Evolutionary conservation across 2,329 filamentous ascomycete species (phyloP).

Genomic region (Purpureocillium takamizusanense): DNA sequence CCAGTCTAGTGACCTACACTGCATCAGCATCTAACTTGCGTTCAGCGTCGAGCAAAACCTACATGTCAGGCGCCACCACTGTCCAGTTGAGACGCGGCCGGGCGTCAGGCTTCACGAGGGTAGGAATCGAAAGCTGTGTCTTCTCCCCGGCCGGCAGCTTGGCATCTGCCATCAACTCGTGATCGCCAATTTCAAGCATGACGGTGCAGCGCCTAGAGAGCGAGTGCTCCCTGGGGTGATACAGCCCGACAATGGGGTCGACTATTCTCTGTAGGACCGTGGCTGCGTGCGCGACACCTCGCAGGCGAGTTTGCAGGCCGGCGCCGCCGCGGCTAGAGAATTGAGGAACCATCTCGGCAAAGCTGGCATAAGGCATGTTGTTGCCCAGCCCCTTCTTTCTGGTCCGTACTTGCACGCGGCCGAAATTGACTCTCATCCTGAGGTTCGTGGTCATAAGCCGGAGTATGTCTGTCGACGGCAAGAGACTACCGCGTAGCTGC

Average conservation of each 20-base stretch:
- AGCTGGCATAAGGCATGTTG: slow-evolving; percentile 14
- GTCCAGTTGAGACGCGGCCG: slow-evolving; percentile 21
- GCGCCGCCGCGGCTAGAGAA: slow-evolving; percentile 21
- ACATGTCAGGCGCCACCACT: slow-evolving; percentile 26
- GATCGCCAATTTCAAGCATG: slow-evolving; percentile 8
- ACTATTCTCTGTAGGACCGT: slow-evolving; percentile 6
- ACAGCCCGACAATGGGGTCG: slow-evolving; percentile 5
- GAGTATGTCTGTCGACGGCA: slow-evolving; percentile 13
- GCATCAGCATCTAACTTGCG: background rate
- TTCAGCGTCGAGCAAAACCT: slow-evolving; percentile 1
- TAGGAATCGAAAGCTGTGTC: slow-evolving; percentile 13
- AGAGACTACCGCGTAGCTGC: slow-evolving; percentile 11
- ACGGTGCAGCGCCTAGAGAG: slow-evolving; percentile 12
- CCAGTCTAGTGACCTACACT: slow-evolving; percentile 23
- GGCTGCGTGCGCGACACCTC: slow-evolving; percentile 1
- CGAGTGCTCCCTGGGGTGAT: slow-evolving; percentile 2
- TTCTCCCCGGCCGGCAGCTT: slow-evolving; percentile 2
- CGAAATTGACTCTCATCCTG: slow-evolving; percentile 23
- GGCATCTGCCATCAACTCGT: slow-evolving; percentile 13
- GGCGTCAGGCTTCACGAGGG: slow-evolving; percentile 11
- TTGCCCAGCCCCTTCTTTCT: slow-evolving; percentile 15
- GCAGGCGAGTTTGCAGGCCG: slow-evolving; percentile 10
- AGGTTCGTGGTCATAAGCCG: slow-evolving; percentile 15
- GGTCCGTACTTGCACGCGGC: slow-evolving; percentile 15
- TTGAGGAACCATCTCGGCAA: slow-evolving; percentile 14